Evolutionary conservation across 169 alveolate genomes (phyloP).

Genomic region (Eimeria sp.): DNA sequence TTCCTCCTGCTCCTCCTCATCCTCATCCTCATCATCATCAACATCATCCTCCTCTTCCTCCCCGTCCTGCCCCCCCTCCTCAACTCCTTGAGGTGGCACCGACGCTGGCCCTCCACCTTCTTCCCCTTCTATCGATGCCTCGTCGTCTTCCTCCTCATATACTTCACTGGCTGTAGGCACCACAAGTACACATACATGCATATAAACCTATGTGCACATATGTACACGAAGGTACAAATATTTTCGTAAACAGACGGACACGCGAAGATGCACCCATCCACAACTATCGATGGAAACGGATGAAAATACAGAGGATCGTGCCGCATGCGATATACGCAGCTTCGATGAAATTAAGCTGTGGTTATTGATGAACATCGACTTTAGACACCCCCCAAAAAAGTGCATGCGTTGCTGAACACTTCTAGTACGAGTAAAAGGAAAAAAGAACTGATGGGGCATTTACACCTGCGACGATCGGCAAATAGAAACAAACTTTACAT

Average conservation of each 20-base stretch:
- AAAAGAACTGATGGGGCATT: background rate
- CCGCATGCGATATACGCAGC: too few relatives aligned
- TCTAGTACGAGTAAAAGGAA: background rate
- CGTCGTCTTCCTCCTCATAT: slow-evolving; percentile 52
- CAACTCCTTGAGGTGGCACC: background rate
- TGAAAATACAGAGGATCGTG: too few relatives aligned
- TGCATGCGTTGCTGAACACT: too few relatives aligned
- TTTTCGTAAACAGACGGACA: too few relatives aligned
- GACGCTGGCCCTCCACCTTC: background rate
- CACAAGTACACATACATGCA: background rate
- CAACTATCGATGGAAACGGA: too few relatives aligned
- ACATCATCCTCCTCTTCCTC: slow-evolving; percentile 35
- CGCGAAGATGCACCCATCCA: too few relatives aligned
- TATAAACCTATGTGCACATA: too few relatives aligned
- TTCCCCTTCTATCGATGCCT: slow-evolving; percentile 11
- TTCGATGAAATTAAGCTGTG: too few relatives aligned
- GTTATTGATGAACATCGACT: too few relatives aligned
- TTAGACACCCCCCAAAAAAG: too few relatives aligned
- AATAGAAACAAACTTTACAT: background rate
- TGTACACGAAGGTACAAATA: too few relatives aligned
- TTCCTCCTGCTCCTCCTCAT: background rate
- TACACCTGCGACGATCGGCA: too few relatives aligned
- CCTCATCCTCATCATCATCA: slow-evolving; percentile 34
- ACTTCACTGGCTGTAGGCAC: slow-evolving; percentile 18
- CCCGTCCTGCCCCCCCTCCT: slow-evolving; percentile 57